Evolutionary conservation across 805 yeast genomes (phyloP).

Genomic region (Ogataea pignaliae): DNA sequence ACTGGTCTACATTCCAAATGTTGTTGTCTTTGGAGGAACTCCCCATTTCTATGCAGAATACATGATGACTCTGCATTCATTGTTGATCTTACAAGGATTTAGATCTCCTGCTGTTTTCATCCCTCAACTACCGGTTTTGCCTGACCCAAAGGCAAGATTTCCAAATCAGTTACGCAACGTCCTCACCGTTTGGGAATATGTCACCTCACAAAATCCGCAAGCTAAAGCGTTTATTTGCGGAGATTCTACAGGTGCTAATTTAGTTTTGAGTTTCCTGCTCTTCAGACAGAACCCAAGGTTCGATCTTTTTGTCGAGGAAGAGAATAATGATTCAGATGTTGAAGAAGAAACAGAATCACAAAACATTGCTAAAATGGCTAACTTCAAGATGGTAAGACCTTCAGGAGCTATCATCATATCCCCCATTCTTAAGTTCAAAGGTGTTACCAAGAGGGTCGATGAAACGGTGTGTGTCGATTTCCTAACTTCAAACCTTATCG

Average conservation of each 20-base stretch:
- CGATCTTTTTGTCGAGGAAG: constrained; percentile 8
- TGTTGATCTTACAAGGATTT: constrained; percentile 46
- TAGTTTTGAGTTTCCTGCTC: constrained; percentile 34
- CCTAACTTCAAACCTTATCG: constrained; percentile 15
- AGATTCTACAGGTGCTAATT: constrained; percentile 47
- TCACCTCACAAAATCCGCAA: constrained; percentile 17
- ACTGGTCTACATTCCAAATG: constrained; percentile 42
- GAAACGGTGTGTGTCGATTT: constrained; percentile 14
- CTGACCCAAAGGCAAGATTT: constrained; percentile 11
- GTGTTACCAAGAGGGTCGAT: constrained; percentile 6
- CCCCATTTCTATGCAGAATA: constrained; percentile 44
- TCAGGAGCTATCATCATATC: constrained; percentile 25
- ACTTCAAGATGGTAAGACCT: constrained; percentile 11
- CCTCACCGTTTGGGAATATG: constrained; percentile 30
- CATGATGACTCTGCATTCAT: constrained; percentile 35
- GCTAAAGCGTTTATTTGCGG: constrained; percentile 36
- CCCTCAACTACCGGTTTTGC: constrained; percentile 24
- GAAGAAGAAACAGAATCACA: constrained; percentile 5
- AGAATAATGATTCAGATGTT: constrained; percentile 15
- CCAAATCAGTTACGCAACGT: constrained; percentile 26
- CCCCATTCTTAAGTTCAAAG: constrained; percentile 22
- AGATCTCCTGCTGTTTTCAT: constrained; percentile 42
- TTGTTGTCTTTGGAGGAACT: constrained; percentile 30
- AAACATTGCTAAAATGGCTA: constrained; percentile 21
- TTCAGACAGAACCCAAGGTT: constrained; percentile 33